These are phyloP conservation scores for Myriosclerotinia duriaeana DNA, from an alignment of 2,329 filamentous ascomycete genomes.

Conservation along the genomic window DNA sequence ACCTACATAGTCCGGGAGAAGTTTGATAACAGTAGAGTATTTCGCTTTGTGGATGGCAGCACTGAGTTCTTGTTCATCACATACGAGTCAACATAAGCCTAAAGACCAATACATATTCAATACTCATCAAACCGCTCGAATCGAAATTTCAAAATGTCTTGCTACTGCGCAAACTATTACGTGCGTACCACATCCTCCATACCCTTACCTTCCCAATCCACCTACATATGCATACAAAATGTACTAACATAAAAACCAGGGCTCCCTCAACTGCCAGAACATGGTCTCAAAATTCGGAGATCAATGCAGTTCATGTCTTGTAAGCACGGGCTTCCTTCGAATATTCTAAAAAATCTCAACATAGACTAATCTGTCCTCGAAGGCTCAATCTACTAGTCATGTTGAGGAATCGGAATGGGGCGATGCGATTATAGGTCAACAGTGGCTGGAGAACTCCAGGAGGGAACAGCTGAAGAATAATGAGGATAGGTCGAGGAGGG, in stretches of 20 bases:
- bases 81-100: neutral
- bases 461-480: slow-evolving; percentile 10
- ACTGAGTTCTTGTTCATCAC: neutral
- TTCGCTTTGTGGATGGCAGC: neutral
- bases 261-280: slow-evolving; percentile 20
- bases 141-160: slow-evolving; percentile 6
- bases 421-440: neutral
- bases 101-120: neutral
- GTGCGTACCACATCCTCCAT: neutral
- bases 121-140: too few species aligned
- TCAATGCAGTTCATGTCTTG: slow-evolving; percentile 14
- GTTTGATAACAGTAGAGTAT: neutral
- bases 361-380: neutral
- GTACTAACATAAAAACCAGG: neutral
- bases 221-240: neutral
- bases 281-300: slow-evolving; percentile 15
- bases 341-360: neutral
- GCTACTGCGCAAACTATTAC: slow-evolving; percentile 23
- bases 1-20: too few species aligned
- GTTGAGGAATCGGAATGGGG: neutral
- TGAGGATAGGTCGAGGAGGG: neutral
- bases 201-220: too few species aligned
- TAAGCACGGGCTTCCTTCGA: neutral
- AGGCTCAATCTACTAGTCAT: slow-evolving; percentile 1
- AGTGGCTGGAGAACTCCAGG: slow-evolving; percentile 11